These are phyloP conservation scores for Hirschioporus abietinus DNA, from an alignment of 768 basidiomycete genomes.

Conservation along the genomic window DNA sequence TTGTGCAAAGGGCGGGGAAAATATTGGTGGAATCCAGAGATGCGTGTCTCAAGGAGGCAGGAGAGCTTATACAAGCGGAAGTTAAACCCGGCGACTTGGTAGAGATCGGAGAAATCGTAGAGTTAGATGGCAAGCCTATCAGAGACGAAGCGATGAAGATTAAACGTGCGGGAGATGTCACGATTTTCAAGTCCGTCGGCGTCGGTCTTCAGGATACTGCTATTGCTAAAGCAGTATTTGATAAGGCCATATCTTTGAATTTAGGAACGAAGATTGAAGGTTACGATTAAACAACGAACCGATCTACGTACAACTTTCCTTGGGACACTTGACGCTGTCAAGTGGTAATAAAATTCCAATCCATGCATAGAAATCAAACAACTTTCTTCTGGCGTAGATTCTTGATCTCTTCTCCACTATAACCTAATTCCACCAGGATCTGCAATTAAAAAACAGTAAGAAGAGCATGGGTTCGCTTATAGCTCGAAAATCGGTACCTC, in stretches of 20 bases:
- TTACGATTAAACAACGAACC: conserved; percentile 33
- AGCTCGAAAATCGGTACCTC: conserved; percentile 45
- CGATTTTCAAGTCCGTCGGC: conserved; percentile 87
- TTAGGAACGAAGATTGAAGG: conserved; percentile 44
- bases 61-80: conserved; percentile 66
- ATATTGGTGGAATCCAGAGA: conserved; percentile 71
- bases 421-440: conserved; percentile 39
- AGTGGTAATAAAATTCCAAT: too few species aligned
- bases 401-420: conserved; percentile 32
- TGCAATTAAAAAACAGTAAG: conserved; percentile 16
- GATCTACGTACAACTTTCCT: not conserved
- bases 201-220: conserved; percentile 85
- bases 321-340: too few species aligned
- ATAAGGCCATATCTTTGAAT: conserved; percentile 48
- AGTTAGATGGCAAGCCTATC: conserved; percentile 8
- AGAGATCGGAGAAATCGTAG: conserved; percentile 67
- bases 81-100: conserved; percentile 36
- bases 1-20: conserved; percentile 49
- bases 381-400: conserved; percentile 38
- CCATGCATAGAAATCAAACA: conserved; percentile 24
- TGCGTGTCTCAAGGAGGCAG: conserved; percentile 73
- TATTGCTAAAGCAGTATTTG: conserved; percentile 65
- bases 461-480: not conserved
- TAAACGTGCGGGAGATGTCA: conserved; percentile 42
- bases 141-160: conserved; percentile 7